Percentiles rank a stretch among this genome's conserved stretches.
phyloP scores from a whole-genome alignment of 2,329 filamentous ascomycete genomes.

The Acephala macrosclerotiorum region DNA sequence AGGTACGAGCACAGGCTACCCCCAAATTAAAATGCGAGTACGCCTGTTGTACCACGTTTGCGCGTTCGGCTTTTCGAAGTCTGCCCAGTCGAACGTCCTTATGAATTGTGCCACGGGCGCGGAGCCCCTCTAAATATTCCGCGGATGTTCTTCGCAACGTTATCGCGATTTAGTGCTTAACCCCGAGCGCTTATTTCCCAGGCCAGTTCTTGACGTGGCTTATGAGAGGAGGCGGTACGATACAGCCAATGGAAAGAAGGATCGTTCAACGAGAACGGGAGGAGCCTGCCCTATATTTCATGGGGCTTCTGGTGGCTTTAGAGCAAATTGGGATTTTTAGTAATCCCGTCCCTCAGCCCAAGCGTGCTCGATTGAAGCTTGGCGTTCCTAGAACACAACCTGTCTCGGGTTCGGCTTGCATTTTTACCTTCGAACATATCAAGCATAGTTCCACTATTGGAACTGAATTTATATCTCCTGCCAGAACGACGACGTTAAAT shows the following conservation, averaged over 20 bases:
- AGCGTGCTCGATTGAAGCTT: neutral
- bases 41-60: neutral
- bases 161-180: neutral
- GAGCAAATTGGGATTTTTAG: neutral
- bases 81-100: neutral
- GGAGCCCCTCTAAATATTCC: neutral
- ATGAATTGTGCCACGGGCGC: slow-evolving; percentile 1
- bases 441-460: neutral
- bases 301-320: too few species aligned
- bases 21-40: neutral
- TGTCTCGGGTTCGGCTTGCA: neutral
- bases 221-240: neutral
- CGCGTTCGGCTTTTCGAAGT: neutral
- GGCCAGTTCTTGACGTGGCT: neutral
- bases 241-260: neutral
- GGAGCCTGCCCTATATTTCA: neutral
- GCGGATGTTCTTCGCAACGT: neutral
- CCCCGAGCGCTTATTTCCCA: neutral
- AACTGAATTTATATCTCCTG: neutral
- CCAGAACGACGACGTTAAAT: neutral
- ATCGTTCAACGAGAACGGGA: neutral
- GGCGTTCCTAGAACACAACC: neutral
- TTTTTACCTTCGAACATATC: neutral
- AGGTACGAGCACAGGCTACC: neutral
- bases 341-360: neutral